phyloP scores from a whole-genome alignment of 2,329 filamentous ascomycete species.

The Cyphellophora europaea region DNA sequence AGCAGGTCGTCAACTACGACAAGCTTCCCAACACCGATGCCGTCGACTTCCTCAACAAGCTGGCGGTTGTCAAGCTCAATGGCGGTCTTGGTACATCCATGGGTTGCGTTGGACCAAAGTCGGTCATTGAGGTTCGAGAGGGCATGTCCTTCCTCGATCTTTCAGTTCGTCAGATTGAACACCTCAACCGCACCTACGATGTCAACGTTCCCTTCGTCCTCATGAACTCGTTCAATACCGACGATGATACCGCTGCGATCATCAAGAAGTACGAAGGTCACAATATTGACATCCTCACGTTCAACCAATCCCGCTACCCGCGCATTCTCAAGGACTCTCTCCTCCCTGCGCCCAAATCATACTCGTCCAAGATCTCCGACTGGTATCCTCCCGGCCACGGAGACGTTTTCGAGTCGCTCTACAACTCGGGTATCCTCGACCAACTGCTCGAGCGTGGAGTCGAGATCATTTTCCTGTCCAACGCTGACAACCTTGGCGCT shows the following conservation, averaged over 20 bases:
- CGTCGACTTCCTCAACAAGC: slow-evolving; percentile 90
- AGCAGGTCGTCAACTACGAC: slow-evolving; percentile 92
- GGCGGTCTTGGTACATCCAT: slow-evolving; percentile 98
- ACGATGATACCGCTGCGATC: slow-evolving; percentile 94
- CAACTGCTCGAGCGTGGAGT: slow-evolving; percentile 91
- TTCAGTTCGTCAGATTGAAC: slow-evolving; percentile 97
- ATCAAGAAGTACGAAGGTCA: slow-evolving; percentile 99
- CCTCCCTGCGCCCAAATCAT: slow-evolving; percentile 85
- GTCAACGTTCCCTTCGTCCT: slow-evolving; percentile 97
- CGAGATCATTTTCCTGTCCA: slow-evolving; percentile 97
- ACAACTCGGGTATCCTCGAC: slow-evolving; percentile 97
- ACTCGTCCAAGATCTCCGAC: slow-evolving; percentile 79
- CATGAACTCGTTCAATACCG: slow-evolving; percentile 99
- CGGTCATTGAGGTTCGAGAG: slow-evolving; percentile 97
- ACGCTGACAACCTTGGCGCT: slow-evolving; percentile 96
- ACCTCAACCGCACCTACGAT: slow-evolving; percentile 94
- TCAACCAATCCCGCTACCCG: slow-evolving; percentile 98
- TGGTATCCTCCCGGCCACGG: slow-evolving; percentile 99
- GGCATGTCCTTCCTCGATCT: slow-evolving; percentile 99
- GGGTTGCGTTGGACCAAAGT: slow-evolving; percentile 98
- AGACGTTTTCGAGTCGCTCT: slow-evolving; percentile 98
- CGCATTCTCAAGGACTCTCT: slow-evolving; percentile 97
- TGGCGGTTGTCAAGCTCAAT: slow-evolving; percentile 97
- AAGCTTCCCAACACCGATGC: slow-evolving; percentile 82
- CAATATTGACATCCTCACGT: slow-evolving; percentile 98